Base-by-base conservation (phyloP, 2,329 filamentous ascomycete genomes). In the Hymenoscyphus albidus region DNA sequence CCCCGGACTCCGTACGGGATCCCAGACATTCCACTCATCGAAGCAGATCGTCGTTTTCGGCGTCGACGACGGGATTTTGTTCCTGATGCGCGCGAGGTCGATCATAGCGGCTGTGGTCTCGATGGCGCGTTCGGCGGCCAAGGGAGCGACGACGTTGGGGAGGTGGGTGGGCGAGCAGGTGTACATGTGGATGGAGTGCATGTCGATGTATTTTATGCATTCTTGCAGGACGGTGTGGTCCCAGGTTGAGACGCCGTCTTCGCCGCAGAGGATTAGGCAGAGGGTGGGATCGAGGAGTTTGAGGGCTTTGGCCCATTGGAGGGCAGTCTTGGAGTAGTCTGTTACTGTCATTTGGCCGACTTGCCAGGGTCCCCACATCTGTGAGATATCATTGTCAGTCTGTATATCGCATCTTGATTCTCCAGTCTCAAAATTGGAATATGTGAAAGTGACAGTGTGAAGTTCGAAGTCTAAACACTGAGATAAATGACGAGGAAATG, bases 1-100 rank as follows among this genome's bases (percentile, higher is more conserved):
- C 1, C 87, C 86, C 0, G 85, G 84, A 1, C 86, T 86, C 3
- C 86, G 81, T 22, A 80, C 75, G 0, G 86, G 85, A 70, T 88
- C 85, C 87, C 87, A 89, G 5, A 89, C 85, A 70, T 89, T 89
- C 87, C 87, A 89, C 70, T 89, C 86, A 69, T 89, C 87, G 72
- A 89, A 89, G 76, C 86, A 89, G 70, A 89, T 88, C 2, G 80
- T 87, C 18, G 83, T 86, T 5, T 80, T 76, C 0, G 75, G 64
- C 16, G 73, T 69, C 5, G 61, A 67, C 2, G 71, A 58, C 1
- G 72, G 70, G 32, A 76, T 71, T 5, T 72, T 71, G 72, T 87
- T 86, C 70, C 88, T 84, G 65, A 88, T 85, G 1, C 85, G 77
- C 0, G 87, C 86, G 3, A 89, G 81, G 69, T 89, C 86, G 61